Evolutionary conservation across 768 basidiomycete genomes (phyloP).

Genomic region (Exidia glandulosa): DNA sequence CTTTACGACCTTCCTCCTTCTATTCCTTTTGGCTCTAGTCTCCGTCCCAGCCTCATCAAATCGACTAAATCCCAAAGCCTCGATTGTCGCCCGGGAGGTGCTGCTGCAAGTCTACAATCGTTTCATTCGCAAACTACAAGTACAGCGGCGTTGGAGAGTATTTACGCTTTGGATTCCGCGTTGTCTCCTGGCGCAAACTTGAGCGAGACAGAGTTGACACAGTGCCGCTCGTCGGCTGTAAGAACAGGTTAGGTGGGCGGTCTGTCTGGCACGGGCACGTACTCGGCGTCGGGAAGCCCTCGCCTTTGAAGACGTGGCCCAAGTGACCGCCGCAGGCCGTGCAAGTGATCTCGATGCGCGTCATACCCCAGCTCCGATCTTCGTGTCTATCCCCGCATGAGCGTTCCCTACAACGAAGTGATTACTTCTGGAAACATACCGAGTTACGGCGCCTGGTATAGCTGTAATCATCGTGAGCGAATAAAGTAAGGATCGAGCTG

Average conservation of each 20-base stretch:
- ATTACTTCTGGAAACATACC: constrained; percentile 15
- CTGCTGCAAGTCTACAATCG: neutral
- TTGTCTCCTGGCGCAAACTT: constrained; percentile 48
- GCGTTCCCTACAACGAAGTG: neutral
- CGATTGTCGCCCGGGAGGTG: constrained; percentile 4
- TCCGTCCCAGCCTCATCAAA: neutral
- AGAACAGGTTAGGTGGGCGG: neutral
- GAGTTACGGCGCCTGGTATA: constrained; percentile 76
- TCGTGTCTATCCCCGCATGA: constrained; percentile 39
- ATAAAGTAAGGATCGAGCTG: neutral
- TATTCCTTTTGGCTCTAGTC: neutral
- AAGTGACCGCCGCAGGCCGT: constrained; percentile 87
- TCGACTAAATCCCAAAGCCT: neutral
- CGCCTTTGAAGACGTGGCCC: constrained; percentile 92
- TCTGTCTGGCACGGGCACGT: constrained; percentile 18
- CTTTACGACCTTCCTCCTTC: neutral
- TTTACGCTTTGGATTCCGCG: constrained; percentile 13
- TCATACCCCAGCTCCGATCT: constrained; percentile 55
- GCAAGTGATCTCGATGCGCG: constrained; percentile 79
- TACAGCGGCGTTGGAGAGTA: too few relatives aligned
- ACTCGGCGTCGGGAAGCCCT: constrained; percentile 74
- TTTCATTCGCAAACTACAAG: neutral
- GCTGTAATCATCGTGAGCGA: constrained; percentile 38
- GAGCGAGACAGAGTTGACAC: constrained; percentile 82
- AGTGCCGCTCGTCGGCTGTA: constrained; percentile 73